Evolutionary conservation across 2,329 filamentous ascomycete genomes (phyloP).

Genomic region (Decorospora gaudefroyi): DNA sequence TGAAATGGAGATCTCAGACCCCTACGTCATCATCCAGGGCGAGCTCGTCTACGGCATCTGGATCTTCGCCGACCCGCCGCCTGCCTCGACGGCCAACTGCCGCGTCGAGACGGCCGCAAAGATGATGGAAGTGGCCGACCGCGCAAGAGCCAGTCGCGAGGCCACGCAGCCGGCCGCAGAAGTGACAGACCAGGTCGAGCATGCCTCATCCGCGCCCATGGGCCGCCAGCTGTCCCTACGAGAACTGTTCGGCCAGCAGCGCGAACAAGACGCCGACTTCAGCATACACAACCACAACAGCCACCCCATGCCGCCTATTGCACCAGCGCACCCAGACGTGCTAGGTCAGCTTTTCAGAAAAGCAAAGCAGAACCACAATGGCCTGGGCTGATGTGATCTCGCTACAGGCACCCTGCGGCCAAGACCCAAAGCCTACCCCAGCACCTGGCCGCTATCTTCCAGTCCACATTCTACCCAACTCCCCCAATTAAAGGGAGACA

Average conservation of each 20-base stretch:
- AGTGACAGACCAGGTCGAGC: slow-evolving; percentile 39
- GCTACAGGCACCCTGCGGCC: neutral
- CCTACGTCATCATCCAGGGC: slow-evolving; percentile 62
- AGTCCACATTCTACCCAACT: no score
- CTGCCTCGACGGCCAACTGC: slow-evolving; percentile 58
- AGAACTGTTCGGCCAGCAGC: slow-evolving; percentile 61
- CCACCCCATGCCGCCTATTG: slow-evolving; percentile 14
- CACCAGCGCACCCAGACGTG: slow-evolving; percentile 32
- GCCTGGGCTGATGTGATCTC: slow-evolving; percentile 28
- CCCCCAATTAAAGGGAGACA: no score
- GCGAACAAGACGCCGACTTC: slow-evolving; percentile 57
- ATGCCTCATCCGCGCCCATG: slow-evolving; percentile 51
- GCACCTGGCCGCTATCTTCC: no score
- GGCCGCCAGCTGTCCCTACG: slow-evolving; percentile 59
- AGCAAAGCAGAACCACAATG: slow-evolving; percentile 45
- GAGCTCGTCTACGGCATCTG: slow-evolving; percentile 63
- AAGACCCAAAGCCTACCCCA: no score
- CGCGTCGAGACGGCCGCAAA: slow-evolving; percentile 58
- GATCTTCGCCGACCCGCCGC: slow-evolving; percentile 65
- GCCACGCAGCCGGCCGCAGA: slow-evolving; percentile 39
- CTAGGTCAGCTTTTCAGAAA: slow-evolving; percentile 45
- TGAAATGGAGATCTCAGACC: slow-evolving; percentile 56
- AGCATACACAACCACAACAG: slow-evolving; percentile 54
- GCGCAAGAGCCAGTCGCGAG: slow-evolving; percentile 56
- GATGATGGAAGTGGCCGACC: slow-evolving; percentile 60